Base-by-base conservation (phyloP, 2,329 filamentous ascomycete species). In the Xylariomycetidae sp. region DNA sequence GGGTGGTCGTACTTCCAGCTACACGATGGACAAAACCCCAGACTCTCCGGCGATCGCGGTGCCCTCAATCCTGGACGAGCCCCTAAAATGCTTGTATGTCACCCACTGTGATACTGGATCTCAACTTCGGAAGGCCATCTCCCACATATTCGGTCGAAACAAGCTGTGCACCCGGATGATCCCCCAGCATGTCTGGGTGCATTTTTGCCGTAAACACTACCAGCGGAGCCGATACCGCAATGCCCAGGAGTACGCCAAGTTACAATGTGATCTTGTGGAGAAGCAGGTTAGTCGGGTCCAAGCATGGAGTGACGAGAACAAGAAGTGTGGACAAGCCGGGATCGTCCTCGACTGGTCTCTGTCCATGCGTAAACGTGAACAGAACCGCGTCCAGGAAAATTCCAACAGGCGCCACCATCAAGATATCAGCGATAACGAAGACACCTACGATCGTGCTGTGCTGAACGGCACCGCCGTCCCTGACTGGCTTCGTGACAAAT, bases 121-220 rank as follows among this genome's bases (percentile, higher is more conserved):
- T 5, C 69, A 75, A 35, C 71, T 72, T 16, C 77, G 86, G 30
- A 90, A 90, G 60, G 79, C 82, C 5, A 82, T 90, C 38, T 88
- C 83, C 0, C 85, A 92, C 51, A 74, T 89, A 35, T 90, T 90
- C 47, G 86, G 86, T 15, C 77, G 87, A 23, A 92, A 92, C 67
- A 92, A 92, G 61, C 69, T 74, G 6, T 82, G 79, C 50, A 92
- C 86, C 1, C 72, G 81, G 20, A 67, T 70, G 27, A 85, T 92
- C 30, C 83, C 83, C 0, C 62, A 73, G 5, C 60, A 74, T 15
- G 73, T 86, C 3, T 90, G 85, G 85, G 77, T 87, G 1, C 77
- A 82, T 49, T 82, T 77, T 53, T 92, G 87, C 57, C 77, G 86
- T 22, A 89, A 89, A 53, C 83, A 89, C 51, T 92, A 92, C 55